phyloP scores from a whole-genome alignment of 371 early-diverging fungal species.

The Zancudomyces culisetae region DNA sequence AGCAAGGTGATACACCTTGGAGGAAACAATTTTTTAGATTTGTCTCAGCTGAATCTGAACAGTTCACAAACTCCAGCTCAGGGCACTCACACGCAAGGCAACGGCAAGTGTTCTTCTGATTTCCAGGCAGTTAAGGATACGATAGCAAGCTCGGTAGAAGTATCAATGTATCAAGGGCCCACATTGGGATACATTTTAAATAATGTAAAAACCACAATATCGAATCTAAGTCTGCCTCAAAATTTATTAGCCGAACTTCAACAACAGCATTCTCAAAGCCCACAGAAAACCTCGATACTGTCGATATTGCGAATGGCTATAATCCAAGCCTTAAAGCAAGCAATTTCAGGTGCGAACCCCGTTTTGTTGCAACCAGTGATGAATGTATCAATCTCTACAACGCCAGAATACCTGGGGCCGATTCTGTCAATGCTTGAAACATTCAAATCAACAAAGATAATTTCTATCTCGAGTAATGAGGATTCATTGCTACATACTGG shows the following conservation, averaged over 20 bases:
- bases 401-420: constrained; percentile 51
- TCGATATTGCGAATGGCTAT: constrained; percentile 47
- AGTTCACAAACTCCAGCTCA: not conserved
- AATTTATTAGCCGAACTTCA: no score
- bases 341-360: constrained; percentile 32
- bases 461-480: constrained; percentile 9
- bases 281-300: constrained; percentile 24
- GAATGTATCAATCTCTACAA: constrained; percentile 48
- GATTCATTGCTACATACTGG: no score
- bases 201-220: constrained; percentile 31
- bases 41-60: not conserved
- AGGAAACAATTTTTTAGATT: constrained; percentile 5
- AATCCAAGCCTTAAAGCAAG: constrained; percentile 35
- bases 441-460: constrained; percentile 57
- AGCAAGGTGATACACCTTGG: constrained; percentile 7
- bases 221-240: constrained; percentile 40
- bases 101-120: not conserved
- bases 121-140: not conserved
- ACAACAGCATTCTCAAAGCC: no score
- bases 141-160: not conserved
- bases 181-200: not conserved
- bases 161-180: no score
- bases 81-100: not conserved
- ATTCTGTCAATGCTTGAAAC: constrained; percentile 61
- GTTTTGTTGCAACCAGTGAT: constrained; percentile 76